phyloP scores from a whole-genome alignment of 495 filamentous ascomycete genomes.

The Neurospora intermedia region DNA sequence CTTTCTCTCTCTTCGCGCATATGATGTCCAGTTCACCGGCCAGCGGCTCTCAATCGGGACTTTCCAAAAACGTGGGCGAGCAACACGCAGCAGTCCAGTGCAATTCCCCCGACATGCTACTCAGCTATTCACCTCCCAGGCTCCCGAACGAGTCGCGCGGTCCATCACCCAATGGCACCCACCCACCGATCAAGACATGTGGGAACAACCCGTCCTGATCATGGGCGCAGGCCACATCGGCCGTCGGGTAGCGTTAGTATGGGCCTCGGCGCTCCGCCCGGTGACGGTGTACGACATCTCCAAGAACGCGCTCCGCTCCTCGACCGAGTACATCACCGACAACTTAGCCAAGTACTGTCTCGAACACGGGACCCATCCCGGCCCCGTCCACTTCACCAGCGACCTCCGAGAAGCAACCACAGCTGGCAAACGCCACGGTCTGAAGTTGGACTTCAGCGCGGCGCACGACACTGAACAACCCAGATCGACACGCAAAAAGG shows the following conservation, averaged over 20 bases:
- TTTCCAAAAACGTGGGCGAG: neutral
- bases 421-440: constrained; percentile 8
- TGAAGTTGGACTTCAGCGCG: constrained; percentile 3
- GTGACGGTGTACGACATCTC: constrained; percentile 30
- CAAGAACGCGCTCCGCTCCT: constrained; percentile 14
- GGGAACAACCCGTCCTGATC: constrained; percentile 25
- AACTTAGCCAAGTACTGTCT: constrained; percentile 23
- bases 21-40: neutral
- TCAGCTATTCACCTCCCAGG: neutral
- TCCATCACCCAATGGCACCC: constrained; percentile 12
- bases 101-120: neutral
- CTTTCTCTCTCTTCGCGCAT: neutral
- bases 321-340: constrained; percentile 26
- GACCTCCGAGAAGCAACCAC: constrained; percentile 19
- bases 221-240: constrained; percentile 29
- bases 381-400: constrained; percentile 22
- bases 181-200: constrained; percentile 18
- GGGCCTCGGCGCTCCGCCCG: constrained; percentile 25
- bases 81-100: neutral
- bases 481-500: constrained; percentile 8
- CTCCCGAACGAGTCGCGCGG: neutral
- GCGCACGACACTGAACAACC: constrained; percentile 19
- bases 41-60: neutral
- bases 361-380: constrained; percentile 16
- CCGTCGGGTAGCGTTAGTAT: constrained; percentile 24